A percentile compares a stretch with the other conserved stretches of the same genome.
Evolutionary conservation across 2,329 filamentous ascomycete species (phyloP).

Genomic region (Hymenoscyphus scutula): DNA sequence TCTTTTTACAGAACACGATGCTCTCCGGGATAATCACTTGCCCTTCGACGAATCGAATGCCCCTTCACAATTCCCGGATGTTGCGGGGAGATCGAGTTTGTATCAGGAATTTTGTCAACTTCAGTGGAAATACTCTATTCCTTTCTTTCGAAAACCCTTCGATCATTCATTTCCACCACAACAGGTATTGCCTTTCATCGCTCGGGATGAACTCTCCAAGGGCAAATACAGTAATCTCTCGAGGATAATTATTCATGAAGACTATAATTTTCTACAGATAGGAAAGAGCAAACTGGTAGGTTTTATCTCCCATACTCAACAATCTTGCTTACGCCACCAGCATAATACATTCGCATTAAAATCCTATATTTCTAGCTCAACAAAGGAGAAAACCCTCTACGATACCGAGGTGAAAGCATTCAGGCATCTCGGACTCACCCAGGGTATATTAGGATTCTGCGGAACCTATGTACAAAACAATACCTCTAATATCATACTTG

Average conservation of each 20-base stretch:
- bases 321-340: neutral
- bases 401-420: neutral
- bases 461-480: conserved; percentile 31
- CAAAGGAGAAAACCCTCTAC: neutral
- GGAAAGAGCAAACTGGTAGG: neutral
- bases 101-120: conserved; percentile 30
- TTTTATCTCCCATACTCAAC: neutral
- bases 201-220: conserved; percentile 2
- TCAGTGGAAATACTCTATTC: conserved; percentile 33
- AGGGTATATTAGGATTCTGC: conserved; percentile 32
- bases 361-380: neutral
- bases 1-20: conserved; percentile 25
- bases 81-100: conserved; percentile 19
- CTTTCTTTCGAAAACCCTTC: conserved; percentile 23
- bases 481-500: conserved; percentile 37
- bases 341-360: neutral
- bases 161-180: conserved; percentile 25
- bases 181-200: conserved; percentile 32
- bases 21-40: conserved; percentile 22
- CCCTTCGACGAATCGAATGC: conserved; percentile 28
- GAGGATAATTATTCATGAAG: neutral
- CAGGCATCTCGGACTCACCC: neutral
- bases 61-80: conserved; percentile 23
- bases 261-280: neutral
- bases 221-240: neutral